Percentiles rank a stretch among this genome's conserved stretches.
Evolutionary conservation across 768 basidiomycete genomes (phyloP).

Genomic region (Suillus ampliporus): DNA sequence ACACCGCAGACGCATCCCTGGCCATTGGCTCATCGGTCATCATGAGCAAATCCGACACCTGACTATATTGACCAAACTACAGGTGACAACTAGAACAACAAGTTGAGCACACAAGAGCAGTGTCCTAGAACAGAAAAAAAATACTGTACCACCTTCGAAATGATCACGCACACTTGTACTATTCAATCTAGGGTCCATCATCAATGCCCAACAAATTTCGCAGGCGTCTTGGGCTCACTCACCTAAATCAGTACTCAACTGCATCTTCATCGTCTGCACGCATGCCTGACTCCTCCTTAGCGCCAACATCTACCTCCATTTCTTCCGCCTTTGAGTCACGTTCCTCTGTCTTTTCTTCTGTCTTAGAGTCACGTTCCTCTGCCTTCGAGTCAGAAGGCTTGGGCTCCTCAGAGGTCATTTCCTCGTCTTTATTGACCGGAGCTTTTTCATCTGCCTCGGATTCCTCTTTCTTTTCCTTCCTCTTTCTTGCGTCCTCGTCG

Average conservation of each 20-base stretch:
- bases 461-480: conserved; percentile 42
- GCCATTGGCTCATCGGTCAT: background rate
- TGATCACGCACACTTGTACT: conserved; percentile 5
- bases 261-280: conserved; percentile 81
- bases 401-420: conserved; percentile 38
- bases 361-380: conserved; percentile 13
- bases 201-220: background rate
- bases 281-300: conserved; percentile 47
- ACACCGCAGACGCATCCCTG: background rate
- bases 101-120: conserved; percentile 8
- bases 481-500: conserved; percentile 63
- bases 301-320: conserved; percentile 26
- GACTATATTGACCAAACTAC: conserved; percentile 9
- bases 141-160: conserved; percentile 11
- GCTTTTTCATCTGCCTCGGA: conserved; percentile 27
- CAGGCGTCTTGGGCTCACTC: background rate
- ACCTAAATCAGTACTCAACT: conserved; percentile 65
- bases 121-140: conserved; percentile 1
- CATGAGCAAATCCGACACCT: background rate
- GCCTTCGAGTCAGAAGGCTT: conserved; percentile 14
- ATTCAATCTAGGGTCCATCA: conserved; percentile 5
- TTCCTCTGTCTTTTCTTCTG: conserved; percentile 41
- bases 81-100: conserved; percentile 11
- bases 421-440: conserved; percentile 34
- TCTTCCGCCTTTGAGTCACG: conserved; percentile 41